Evolutionary conservation across 2,329 filamentous ascomycete genomes (phyloP).

Genomic region (Grosmannia huntii): DNA sequence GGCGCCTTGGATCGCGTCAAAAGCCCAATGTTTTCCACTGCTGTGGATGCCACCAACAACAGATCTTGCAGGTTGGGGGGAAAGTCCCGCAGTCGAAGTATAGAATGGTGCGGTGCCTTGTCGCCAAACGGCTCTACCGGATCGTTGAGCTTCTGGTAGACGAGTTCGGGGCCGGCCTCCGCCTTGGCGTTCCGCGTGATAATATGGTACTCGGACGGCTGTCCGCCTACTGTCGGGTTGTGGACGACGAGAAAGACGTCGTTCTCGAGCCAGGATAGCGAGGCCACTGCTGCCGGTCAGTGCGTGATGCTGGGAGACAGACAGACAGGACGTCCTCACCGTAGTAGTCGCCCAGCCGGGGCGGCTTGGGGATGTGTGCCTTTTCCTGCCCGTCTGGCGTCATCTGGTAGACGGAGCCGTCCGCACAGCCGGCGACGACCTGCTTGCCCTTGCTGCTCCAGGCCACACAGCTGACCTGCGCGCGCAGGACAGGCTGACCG

Average conservation of each 20-base stretch:
- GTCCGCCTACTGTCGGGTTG: conserved; percentile 48
- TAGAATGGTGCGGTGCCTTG: conserved; percentile 60
- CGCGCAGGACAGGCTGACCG: conserved; percentile 51
- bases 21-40: conserved; percentile 65
- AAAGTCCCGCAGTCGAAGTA: conserved; percentile 67
- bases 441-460: conserved; percentile 96
- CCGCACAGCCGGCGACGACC: conserved; percentile 68
- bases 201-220: conserved; percentile 63
- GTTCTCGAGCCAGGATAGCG: conserved; percentile 80
- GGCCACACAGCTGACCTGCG: conserved; percentile 67
- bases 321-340: conserved; percentile 33
- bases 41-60: conserved; percentile 70
- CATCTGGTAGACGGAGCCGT: conserved; percentile 74
- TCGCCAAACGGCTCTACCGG: conserved; percentile 63
- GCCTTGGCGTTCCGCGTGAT: conserved; percentile 53
- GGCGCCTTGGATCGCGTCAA: conserved; percentile 61
- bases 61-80: conserved; percentile 69
- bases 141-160: conserved; percentile 62
- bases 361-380: conserved; percentile 66
- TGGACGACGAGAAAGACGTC: conserved; percentile 72
- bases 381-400: conserved; percentile 68
- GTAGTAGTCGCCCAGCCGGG: conserved; percentile 52
- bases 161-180: conserved; percentile 37
- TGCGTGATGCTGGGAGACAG: neutral
- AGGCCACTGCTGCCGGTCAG: conserved; percentile 44